Percentiles rank a stretch among this genome's conserved stretches.
These are phyloP conservation scores for Crotalaria pallida DNA, from an alignment of 306 rosid genomes.

Conservation along the genomic window DNA sequence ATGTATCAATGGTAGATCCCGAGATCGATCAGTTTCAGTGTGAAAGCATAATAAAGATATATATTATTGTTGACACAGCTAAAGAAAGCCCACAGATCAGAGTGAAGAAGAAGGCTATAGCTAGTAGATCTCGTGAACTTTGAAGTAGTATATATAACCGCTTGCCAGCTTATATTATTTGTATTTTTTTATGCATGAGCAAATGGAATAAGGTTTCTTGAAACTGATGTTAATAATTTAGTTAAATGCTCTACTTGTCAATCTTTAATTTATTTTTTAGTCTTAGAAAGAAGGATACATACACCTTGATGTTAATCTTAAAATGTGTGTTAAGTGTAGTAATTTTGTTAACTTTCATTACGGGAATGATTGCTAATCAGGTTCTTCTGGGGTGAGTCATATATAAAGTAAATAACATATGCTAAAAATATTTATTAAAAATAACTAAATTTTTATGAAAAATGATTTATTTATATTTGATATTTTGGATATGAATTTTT, in stretches of 20 bases:
- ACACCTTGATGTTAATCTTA: constrained; percentile 10
- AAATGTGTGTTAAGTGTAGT: not conserved
- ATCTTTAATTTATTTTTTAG: too few species aligned
- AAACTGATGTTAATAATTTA: not conserved
- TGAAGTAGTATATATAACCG: not conserved
- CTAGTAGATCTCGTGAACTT: constrained; percentile 9
- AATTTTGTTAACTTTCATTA: not conserved
- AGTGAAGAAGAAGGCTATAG: not conserved
- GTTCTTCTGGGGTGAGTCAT: too few species aligned
- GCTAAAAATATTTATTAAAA: too few species aligned
- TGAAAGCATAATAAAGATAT: not conserved
- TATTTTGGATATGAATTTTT: too few species aligned
- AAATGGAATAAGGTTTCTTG: constrained; percentile 13
- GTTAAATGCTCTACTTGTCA: too few species aligned
- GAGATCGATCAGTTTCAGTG: not conserved
- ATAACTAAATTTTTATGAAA: too few species aligned
- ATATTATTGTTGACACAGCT: not conserved
- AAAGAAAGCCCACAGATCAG: not conserved
- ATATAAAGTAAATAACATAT: too few species aligned
- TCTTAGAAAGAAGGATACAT: not conserved
- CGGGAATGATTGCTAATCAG: not conserved
- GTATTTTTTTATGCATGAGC: not conserved
- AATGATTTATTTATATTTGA: too few species aligned
- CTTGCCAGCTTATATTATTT: constrained; percentile 16
- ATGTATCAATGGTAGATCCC: not conserved